Percentiles rank a stretch among this genome's conserved stretches.
Evolutionary conservation across 1,139 yeast species (phyloP).

Genomic region (Tardiomyces digboiensis): DNA sequence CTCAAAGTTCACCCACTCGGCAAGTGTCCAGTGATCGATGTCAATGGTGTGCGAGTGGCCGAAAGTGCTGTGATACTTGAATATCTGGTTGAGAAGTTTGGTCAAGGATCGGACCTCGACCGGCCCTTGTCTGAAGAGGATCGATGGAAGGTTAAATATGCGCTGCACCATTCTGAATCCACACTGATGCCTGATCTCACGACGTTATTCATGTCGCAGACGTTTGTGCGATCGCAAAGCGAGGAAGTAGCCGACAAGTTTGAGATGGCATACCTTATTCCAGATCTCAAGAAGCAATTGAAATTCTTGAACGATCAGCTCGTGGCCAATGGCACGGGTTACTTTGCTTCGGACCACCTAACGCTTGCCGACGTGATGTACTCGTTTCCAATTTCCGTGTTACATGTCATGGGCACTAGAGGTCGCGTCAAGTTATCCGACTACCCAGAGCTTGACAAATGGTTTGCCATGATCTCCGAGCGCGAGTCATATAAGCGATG

Average conservation of each 20-base stretch:
- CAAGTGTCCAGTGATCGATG: slow-evolving; percentile 2
- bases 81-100: slow-evolving; percentile 2
- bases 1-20: not conserved
- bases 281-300: not conserved
- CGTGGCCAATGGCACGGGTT: slow-evolving; percentile 1
- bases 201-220: not conserved
- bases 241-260: not conserved
- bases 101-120: not conserved
- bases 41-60: not conserved
- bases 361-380: slow-evolving; percentile 1
- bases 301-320: not conserved
- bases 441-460: not conserved
- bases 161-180: not conserved
- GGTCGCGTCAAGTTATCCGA: not conserved
- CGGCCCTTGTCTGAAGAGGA: not conserved
- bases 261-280: not conserved
- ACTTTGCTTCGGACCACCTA: slow-evolving; percentile 1
- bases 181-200: not conserved
- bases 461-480: not conserved
- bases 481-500: not conserved
- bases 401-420: not conserved
- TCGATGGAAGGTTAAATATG: not conserved
- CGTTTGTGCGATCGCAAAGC: not conserved
- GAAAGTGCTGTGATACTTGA: slow-evolving; percentile 2
- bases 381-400: not conserved